These are phyloP conservation scores for Arctostaphylos glauca DNA, from an alignment of 148 eudicot species.

Conservation along the genomic window DNA sequence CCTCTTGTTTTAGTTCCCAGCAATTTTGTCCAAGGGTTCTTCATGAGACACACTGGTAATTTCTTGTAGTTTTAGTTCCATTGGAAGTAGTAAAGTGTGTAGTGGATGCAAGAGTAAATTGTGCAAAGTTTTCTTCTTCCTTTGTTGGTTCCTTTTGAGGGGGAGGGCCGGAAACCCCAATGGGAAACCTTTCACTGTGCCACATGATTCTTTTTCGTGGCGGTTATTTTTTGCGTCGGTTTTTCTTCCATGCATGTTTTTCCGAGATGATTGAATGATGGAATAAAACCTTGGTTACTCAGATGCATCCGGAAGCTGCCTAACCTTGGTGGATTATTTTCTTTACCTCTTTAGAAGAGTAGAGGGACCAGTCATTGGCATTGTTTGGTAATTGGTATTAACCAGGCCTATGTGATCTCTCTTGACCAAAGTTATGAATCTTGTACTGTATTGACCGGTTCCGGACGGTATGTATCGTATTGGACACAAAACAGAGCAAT, in stretches of 20 bases:
- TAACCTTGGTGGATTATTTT: background rate
- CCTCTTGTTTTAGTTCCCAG: background rate
- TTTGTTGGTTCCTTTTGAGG: too few relatives aligned
- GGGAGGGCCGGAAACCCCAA: too few relatives aligned
- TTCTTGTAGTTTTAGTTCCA: background rate
- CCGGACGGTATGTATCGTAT: too few relatives aligned
- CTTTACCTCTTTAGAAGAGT: too few relatives aligned
- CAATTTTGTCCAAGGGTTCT: background rate
- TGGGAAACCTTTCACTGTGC: too few relatives aligned
- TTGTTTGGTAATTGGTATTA: background rate
- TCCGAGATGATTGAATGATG: background rate
- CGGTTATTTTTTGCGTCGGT: background rate
- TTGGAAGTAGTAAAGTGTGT: background rate
- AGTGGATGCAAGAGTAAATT: constrained; percentile 4
- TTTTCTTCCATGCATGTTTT: constrained; percentile 4
- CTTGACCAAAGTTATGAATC: background rate
- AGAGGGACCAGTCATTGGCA: background rate
- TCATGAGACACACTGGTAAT: background rate
- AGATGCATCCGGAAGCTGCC: background rate
- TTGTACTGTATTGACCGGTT: too few relatives aligned
- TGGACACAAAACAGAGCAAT: too few relatives aligned
- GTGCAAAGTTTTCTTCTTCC: background rate
- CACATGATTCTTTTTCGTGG: too few relatives aligned
- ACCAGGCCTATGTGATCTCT: background rate
- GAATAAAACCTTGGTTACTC: background rate